These are phyloP conservation scores for Lentinula raphanica DNA, from an alignment of 768 basidiomycete genomes.

Conservation along the genomic window DNA sequence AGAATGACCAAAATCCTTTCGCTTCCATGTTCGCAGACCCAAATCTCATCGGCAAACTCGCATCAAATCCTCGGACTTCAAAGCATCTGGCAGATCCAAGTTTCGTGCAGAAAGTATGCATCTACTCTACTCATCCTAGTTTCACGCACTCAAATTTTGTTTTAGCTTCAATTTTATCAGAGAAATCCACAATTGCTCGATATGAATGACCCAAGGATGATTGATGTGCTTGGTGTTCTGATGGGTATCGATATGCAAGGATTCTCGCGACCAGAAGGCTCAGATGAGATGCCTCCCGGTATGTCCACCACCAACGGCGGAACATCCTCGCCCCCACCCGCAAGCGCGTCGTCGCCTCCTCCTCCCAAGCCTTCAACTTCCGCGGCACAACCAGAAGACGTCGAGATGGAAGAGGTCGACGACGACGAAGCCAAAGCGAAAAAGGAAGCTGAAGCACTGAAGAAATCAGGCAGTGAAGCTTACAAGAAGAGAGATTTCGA, in stretches of 20 bases:
- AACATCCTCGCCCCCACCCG: slow-evolving; percentile 29
- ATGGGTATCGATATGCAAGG: slow-evolving; percentile 94
- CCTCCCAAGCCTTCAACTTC: slow-evolving; percentile 37
- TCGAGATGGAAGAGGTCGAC: slow-evolving; percentile 65
- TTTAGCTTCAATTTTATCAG: slow-evolving; percentile 61
- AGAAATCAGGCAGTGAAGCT: slow-evolving; percentile 70
- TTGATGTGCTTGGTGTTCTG: slow-evolving; percentile 85
- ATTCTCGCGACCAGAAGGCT: slow-evolving; percentile 78
- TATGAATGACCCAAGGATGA: slow-evolving; percentile 84
- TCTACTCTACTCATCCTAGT: neutral
- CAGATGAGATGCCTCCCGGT: slow-evolving; percentile 70
- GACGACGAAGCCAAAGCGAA: slow-evolving; percentile 69
- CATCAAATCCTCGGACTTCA: slow-evolving; percentile 79
- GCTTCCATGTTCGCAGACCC: slow-evolving; percentile 82
- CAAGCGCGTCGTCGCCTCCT: slow-evolving; percentile 38
- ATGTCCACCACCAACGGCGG: slow-evolving; percentile 23
- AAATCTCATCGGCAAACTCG: slow-evolving; percentile 75
- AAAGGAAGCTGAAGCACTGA: slow-evolving; percentile 73
- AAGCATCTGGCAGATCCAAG: slow-evolving; percentile 79
- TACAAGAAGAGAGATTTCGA: slow-evolving; percentile 87
- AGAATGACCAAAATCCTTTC: slow-evolving; percentile 54
- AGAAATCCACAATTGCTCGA: slow-evolving; percentile 62
- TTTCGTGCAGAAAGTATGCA: slow-evolving; percentile 67
- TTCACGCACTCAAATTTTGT: slow-evolving; percentile 5
- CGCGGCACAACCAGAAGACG: slow-evolving; percentile 31